These are phyloP conservation scores for Ceratorhiza oryzae-sativae DNA, from an alignment of 1,284 basidiomycete species.

Conservation along the genomic window DNA sequence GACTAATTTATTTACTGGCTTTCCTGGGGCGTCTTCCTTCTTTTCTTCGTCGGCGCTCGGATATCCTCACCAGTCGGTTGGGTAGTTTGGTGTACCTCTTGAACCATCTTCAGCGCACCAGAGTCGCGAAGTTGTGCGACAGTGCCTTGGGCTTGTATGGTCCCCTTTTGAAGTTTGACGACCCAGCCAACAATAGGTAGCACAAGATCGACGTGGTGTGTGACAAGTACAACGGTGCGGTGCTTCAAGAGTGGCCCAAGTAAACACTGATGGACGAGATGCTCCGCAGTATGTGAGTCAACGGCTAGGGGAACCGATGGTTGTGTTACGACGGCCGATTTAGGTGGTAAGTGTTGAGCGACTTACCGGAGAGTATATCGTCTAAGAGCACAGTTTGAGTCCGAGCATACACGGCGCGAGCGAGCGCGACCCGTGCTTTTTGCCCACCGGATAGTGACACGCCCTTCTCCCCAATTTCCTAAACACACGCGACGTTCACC, in stretches of 20 bases:
- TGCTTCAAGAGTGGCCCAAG: conserved; percentile 67
- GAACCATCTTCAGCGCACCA: background rate
- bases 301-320: conserved; percentile 4
- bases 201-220: conserved; percentile 77
- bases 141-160: conserved; percentile 25
- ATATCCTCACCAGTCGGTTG: background rate
- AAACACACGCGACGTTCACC: conserved; percentile 1
- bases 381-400: conserved; percentile 48
- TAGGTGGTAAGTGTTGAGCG: background rate
- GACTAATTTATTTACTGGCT: conserved; percentile 36
- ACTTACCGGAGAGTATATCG: conserved; percentile 24
- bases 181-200: conserved; percentile 64
- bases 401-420: conserved; percentile 42
- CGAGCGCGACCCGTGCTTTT: conserved; percentile 41
- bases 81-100: background rate
- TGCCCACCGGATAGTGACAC: conserved; percentile 20
- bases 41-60: background rate
- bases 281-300: conserved; percentile 76
- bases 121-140: conserved; percentile 8
- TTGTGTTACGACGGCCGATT: too few relatives aligned
- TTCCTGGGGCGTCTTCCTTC: background rate
- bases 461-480: conserved; percentile 38
- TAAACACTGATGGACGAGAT: conserved; percentile 69
- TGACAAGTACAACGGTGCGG: conserved; percentile 76
- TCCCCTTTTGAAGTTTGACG: conserved; percentile 29